Conservation (phyloP, 1,284 basidiomycete species). For the Ustilago tritici region DNA sequence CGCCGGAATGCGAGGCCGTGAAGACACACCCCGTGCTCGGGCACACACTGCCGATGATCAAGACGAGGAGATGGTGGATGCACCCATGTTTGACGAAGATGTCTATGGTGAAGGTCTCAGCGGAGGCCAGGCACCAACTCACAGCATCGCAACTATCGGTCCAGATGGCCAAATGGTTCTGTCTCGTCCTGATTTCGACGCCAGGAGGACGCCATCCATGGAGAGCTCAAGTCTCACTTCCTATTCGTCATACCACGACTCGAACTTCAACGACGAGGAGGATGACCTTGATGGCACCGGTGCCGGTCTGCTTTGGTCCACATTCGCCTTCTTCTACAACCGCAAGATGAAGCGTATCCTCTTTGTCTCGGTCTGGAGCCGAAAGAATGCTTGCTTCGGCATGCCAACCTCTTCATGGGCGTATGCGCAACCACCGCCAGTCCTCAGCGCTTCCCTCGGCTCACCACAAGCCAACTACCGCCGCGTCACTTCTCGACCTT, state of each 20-base stretch:
- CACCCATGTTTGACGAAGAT: conserved; percentile 68
- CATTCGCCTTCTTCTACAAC: conserved; percentile 97
- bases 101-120: conserved; percentile 56
- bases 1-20: conserved; percentile 39
- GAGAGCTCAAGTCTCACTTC: conserved; percentile 37
- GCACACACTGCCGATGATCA: conserved; percentile 18
- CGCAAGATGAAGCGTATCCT: conserved; percentile 89
- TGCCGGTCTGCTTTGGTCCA: conserved; percentile 89
- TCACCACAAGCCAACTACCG: conserved; percentile 33
- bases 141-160: conserved; percentile 37
- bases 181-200: conserved; percentile 21
- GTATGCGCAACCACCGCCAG: conserved; percentile 35
- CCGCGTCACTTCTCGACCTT: conserved; percentile 10
- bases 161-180: conserved; percentile 46
- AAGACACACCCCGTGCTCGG: conserved; percentile 47
- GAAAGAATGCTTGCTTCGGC: conserved; percentile 73
- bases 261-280: conserved; percentile 71
- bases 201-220: conserved; percentile 28
- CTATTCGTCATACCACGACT: conserved; percentile 33
- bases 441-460: conserved; percentile 45
- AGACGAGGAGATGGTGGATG: conserved; percentile 57
- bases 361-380: conserved; percentile 93
- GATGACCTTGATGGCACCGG: conserved; percentile 76
- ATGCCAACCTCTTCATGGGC: conserved; percentile 44
- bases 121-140: conserved; percentile 27